Evolutionary conservation across 2,329 filamentous ascomycete genomes (phyloP).

Genomic region (Talaromyces sp.): DNA sequence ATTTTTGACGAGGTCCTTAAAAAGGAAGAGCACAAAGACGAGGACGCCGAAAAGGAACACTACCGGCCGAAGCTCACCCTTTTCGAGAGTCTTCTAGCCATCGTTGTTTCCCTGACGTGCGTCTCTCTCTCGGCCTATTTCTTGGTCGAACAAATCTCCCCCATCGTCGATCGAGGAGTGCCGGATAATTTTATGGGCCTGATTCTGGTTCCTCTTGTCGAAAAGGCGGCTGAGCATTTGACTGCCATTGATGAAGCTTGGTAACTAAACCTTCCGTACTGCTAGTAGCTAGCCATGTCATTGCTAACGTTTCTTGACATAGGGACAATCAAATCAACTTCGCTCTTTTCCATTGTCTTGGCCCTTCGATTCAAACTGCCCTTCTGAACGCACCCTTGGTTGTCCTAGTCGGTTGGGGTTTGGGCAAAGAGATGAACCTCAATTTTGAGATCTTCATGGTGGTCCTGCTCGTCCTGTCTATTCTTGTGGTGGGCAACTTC

Average conservation of each 20-base stretch:
- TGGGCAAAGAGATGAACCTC: conserved; percentile 67
- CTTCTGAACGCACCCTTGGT: conserved; percentile 82
- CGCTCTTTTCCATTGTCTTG: conserved; percentile 78
- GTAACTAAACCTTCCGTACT: conserved; percentile 45
- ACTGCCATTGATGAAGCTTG: conserved; percentile 82
- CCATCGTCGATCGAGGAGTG: conserved; percentile 49
- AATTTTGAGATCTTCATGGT: conserved; percentile 88
- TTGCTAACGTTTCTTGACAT: background rate
- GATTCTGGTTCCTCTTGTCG: conserved; percentile 74
- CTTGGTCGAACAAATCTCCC: conserved; percentile 68
- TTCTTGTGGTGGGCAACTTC: conserved; percentile 84
- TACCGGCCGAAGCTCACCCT: conserved; percentile 68
- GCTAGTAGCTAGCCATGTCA: background rate
- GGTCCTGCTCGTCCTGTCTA: conserved; percentile 73
- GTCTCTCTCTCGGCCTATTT: conserved; percentile 69
- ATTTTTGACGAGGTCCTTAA: conserved; percentile 73
- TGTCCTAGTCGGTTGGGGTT: conserved; percentile 78
- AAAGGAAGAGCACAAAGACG: conserved; percentile 64
- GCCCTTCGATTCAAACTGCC: conserved; percentile 82
- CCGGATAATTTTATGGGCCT: conserved; percentile 63
- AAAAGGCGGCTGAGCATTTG: conserved; percentile 82
- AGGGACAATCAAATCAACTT: conserved; percentile 66
- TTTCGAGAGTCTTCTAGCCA: conserved; percentile 65
- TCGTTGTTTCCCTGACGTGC: conserved; percentile 61
- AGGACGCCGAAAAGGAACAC: conserved; percentile 59